Conservation (phyloP, 2,329 filamentous ascomycete genomes). For the Diaporthe vexans region DNA sequence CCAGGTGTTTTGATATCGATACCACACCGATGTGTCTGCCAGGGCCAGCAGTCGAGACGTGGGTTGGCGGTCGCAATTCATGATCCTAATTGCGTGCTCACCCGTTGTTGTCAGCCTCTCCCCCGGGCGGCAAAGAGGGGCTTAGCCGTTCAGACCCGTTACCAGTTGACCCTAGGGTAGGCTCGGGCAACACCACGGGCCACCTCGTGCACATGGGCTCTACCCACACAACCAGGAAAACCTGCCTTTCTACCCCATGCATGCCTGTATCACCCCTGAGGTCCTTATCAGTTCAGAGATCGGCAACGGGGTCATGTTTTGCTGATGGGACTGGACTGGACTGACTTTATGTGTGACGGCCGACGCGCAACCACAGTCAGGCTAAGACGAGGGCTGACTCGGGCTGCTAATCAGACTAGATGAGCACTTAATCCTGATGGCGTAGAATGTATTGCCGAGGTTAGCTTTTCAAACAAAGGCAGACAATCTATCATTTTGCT, state of each 20-base stretch:
- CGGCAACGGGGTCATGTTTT: neutral
- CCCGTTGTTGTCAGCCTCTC: slow-evolving; percentile 9
- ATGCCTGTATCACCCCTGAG: neutral
- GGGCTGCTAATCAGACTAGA: neutral
- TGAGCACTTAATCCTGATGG: neutral
- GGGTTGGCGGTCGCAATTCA: slow-evolving; percentile 10
- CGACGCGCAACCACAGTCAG: slow-evolving; percentile 19
- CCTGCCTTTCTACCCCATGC: slow-evolving; percentile 9
- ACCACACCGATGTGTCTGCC: neutral
- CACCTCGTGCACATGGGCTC: neutral
- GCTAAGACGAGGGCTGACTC: slow-evolving; percentile 10
- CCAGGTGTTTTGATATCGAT: slow-evolving; percentile 23
- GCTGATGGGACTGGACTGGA: neutral
- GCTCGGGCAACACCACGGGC: slow-evolving; percentile 8
- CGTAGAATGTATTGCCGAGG: neutral
- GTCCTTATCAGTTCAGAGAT: slow-evolving; percentile 17
- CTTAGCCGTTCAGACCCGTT: slow-evolving; percentile 20
- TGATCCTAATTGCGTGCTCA: slow-evolving; percentile 31
- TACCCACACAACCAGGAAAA: neutral
- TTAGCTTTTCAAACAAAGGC: neutral
- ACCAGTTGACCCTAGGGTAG: too few relatives aligned
- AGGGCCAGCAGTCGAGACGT: slow-evolving; percentile 11
- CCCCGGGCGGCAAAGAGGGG: slow-evolving; percentile 26
- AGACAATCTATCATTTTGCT: neutral
- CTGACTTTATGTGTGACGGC: slow-evolving; percentile 1